Percentiles rank a stretch among this genome's conserved stretches.
Evolutionary conservation across 495 filamentous ascomycete species (phyloP).

Genomic region (Glutinoglossum americanum): DNA sequence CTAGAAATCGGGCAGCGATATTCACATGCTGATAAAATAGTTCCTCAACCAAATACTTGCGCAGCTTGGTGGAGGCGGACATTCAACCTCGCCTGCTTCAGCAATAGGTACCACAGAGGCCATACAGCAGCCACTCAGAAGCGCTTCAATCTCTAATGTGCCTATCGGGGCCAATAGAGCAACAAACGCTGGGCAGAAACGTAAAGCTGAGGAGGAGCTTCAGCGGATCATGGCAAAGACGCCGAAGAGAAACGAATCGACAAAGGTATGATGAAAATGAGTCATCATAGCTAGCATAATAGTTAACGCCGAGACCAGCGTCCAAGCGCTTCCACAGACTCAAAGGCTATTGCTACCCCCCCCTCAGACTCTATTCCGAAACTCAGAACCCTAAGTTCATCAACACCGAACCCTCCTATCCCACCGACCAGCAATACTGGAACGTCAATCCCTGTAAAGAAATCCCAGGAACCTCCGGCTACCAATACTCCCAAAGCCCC

Average conservation of each 20-base stretch:
- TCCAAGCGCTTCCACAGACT: not conserved
- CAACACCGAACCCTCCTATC: not conserved
- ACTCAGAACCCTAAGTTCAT: not conserved
- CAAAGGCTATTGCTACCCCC: not conserved
- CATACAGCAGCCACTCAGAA: not conserved
- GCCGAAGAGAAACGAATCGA: not conserved
- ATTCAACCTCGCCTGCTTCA: not conserved
- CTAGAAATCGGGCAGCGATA: not conserved
- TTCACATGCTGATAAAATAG: not conserved
- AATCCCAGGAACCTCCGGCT: constrained; percentile 3
- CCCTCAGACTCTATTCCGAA: not conserved
- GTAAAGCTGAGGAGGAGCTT: constrained; percentile 3
- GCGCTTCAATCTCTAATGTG: not conserved
- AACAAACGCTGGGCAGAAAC: constrained; percentile 1
- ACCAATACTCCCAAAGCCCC: constrained; percentile 14
- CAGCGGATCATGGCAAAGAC: constrained; percentile 1
- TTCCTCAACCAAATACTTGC: not conserved
- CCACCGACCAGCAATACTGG: not conserved
- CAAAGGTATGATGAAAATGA: not conserved
- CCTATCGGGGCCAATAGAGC: not conserved
- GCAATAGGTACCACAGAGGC: not conserved
- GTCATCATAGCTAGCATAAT: not conserved
- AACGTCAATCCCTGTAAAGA: not conserved
- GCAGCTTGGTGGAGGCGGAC: not conserved
- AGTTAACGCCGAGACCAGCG: not conserved